Evolutionary conservation across 2,329 filamentous ascomycete species (phyloP), one percentile per base, ranked within the genome.

Genomic region (Pseudopyricularia cyperi): DNA sequence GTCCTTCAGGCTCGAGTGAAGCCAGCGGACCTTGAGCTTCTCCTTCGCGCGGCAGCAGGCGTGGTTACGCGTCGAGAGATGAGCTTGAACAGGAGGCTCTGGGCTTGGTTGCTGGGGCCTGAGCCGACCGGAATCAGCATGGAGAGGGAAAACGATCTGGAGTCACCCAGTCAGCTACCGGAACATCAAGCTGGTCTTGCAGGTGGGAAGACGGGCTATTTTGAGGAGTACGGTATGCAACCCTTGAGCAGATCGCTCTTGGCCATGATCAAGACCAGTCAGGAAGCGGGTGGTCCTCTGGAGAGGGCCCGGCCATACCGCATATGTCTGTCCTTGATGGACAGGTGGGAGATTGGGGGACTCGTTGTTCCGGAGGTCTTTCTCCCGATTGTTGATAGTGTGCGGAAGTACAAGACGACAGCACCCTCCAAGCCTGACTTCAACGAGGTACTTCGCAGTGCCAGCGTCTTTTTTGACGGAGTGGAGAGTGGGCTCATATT

Each of bases 401-500:
- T 95, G 35, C 82, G 84, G 57, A 71, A 74, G 46, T 97, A 89
- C 68, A 83, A 89, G 65, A 69, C 72, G 26, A 72, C 71, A 50
- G 80, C 85, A 11, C 67, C 76, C 1, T 76, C 75, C n/a, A 85
- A 84, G 60, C 68, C 77, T 7, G 82, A 91, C 53, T 89, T 93
- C 55, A 76, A 81, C 14, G 93, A 98, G 65, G 89, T 97, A 3
- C 76, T 97, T 58, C 82, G 88, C 58, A 97, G 91, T 63, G 93
- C 91, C 5, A 95, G 87, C 62, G 85, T 93, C 39, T 98, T 98
- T 68, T 98, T 98, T 59, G 93, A 98, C 63, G 91, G 91, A 5
- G 91, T 97, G 37, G 93, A 98, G 67, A 95, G 90, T 60, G 85
- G 87, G 7, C 73, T 97, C 19, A 95, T 98, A 47, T 98, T 94